These are phyloP conservation scores for Aureobasidium subglaciale DNA, from an alignment of 2,329 filamentous ascomycete genomes.

Conservation along the genomic window DNA sequence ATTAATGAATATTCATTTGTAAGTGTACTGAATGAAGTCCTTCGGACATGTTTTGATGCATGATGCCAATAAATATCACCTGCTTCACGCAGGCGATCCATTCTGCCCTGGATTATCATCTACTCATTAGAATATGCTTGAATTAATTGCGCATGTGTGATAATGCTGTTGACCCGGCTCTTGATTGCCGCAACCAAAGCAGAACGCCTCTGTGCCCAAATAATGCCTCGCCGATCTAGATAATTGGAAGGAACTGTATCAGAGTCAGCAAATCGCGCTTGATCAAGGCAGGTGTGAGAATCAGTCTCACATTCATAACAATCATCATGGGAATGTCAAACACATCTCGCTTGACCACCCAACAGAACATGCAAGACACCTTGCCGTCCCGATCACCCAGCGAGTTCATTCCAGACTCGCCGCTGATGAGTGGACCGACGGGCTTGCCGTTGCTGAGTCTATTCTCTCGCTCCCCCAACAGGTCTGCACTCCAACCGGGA, in stretches of 20 bases:
- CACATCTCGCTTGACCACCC: conserved; percentile 92
- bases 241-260: conserved; percentile 17
- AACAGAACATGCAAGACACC: conserved; percentile 91
- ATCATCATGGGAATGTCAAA: conserved; percentile 99
- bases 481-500: conserved; percentile 25
- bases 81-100: background rate
- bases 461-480: conserved; percentile 16
- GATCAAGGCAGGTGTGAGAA: background rate
- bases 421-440: conserved; percentile 36
- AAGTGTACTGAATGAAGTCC: background rate
- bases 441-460: conserved; percentile 22
- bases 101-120: background rate
- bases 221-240: background rate
- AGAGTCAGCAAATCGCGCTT: background rate
- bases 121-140: background rate
- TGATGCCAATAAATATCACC: conserved; percentile 1
- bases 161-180: background rate
- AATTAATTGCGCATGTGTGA: background rate
- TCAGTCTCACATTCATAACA: conserved; percentile 82
- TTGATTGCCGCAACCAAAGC: background rate
- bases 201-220: background rate
- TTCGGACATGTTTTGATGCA: conserved; percentile 5
- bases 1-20: background rate
- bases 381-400: conserved; percentile 78
- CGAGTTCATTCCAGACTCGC: conserved; percentile 71